Evolutionary conservation across 2,329 filamentous ascomycete genomes (phyloP).

Genomic region (Alternaria sp.): DNA sequence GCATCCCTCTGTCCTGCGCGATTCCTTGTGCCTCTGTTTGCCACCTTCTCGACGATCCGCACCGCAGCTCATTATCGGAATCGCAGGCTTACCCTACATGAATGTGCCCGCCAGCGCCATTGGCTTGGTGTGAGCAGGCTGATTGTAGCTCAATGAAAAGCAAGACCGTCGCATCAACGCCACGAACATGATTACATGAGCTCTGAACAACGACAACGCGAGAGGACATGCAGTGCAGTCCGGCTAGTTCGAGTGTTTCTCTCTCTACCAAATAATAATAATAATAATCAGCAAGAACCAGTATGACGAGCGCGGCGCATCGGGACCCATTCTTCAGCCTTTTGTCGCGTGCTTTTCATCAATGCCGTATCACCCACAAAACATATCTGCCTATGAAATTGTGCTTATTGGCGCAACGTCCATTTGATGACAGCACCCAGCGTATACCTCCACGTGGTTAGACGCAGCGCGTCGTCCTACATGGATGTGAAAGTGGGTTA

Average conservation of each 20-base stretch:
- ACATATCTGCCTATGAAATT: background rate
- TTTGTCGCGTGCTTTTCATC: background rate
- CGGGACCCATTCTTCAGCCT: background rate
- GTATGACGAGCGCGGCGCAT: background rate
- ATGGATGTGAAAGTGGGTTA: slow-evolving; percentile 7
- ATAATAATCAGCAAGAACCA: background rate
- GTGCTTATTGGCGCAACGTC: background rate
- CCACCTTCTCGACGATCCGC: slow-evolving; percentile 2
- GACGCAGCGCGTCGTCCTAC: slow-evolving; percentile 3
- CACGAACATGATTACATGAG: background rate
- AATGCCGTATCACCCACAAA: background rate
- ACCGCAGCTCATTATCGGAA: slow-evolving; percentile 2
- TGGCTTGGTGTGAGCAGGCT: background rate
- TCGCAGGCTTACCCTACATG: slow-evolving; percentile 6
- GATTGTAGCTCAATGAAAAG: background rate
- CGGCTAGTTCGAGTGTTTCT: background rate
- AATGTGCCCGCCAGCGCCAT: background rate
- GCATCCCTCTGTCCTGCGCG: background rate
- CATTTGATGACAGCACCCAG: slow-evolving; percentile 13
- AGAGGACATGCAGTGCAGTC: background rate
- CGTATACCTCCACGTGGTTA: slow-evolving; percentile 5
- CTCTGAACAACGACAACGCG: background rate
- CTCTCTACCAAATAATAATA: background rate
- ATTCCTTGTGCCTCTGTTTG: background rate
- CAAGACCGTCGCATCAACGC: background rate